Conservation (phyloP, 2,329 filamentous ascomycete species). For the Emydomyces testavorans region DNA sequence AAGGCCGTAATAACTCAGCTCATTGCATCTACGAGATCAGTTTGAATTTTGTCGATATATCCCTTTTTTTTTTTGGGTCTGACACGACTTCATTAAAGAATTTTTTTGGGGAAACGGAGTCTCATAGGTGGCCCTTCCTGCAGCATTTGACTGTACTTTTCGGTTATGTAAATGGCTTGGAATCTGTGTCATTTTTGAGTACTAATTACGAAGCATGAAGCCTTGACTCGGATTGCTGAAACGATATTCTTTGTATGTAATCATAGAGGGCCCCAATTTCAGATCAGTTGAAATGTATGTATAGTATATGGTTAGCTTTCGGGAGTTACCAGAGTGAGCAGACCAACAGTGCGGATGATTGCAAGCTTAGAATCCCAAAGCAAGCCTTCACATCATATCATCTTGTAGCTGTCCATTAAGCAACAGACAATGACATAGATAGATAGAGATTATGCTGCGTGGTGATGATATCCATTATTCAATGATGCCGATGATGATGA, state of each 20-base stretch:
- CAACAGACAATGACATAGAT: too few relatives aligned
- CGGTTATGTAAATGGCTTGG: not conserved
- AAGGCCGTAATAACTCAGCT: slow-evolving; percentile 5
- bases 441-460: too few relatives aligned
- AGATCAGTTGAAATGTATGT: too few relatives aligned
- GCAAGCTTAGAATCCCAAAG: too few relatives aligned
- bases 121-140: not conserved
- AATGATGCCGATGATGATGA: too few relatives aligned
- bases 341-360: too few relatives aligned
- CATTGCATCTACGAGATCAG: not conserved
- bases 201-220: slow-evolving; percentile 5
- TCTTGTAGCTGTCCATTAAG: too few relatives aligned
- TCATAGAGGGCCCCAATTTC: not conserved
- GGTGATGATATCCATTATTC: too few relatives aligned
- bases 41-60: not conserved
- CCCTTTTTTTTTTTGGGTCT: not conserved
- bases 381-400: too few relatives aligned
- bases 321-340: too few relatives aligned
- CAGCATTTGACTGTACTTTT: not conserved
- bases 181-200: not conserved
- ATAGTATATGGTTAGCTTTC: too few relatives aligned
- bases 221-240: not conserved
- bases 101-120: not conserved
- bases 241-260: not conserved
- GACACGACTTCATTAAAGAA: not conserved